These are phyloP conservation scores for Magnusiomyces clavatus DNA, from an alignment of 1,139 yeast genomes.

Conservation along the genomic window DNA sequence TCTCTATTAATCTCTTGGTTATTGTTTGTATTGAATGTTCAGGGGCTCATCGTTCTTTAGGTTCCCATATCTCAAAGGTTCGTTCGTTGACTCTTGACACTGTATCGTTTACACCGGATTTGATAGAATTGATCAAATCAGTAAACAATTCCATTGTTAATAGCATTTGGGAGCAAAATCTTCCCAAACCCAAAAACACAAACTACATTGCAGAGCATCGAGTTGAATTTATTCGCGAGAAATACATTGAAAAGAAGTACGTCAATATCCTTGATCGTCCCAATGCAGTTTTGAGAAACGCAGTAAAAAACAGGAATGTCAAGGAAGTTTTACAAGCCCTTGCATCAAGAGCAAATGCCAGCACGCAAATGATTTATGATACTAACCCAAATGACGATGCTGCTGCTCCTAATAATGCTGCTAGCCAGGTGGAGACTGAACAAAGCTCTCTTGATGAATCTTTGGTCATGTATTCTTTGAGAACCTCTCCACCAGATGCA, in stretches of 20 bases:
- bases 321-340: constrained; percentile 30
- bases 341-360: constrained; percentile 37
- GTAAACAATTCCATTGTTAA: constrained; percentile 63
- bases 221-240: constrained; percentile 32
- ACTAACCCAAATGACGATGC: constrained; percentile 18
- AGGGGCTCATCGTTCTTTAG: constrained; percentile 91
- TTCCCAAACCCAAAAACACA: constrained; percentile 41
- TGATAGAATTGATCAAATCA: constrained; percentile 48
- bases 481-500: constrained; percentile 21
- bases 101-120: constrained; percentile 52
- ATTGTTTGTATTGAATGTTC: constrained; percentile 83
- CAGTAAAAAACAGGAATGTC: constrained; percentile 30
- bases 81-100: constrained; percentile 37
- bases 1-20: constrained; percentile 66
- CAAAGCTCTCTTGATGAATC: constrained; percentile 19
- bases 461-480: constrained; percentile 26
- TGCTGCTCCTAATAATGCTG: not conserved
- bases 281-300: constrained; percentile 30
- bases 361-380: constrained; percentile 18
- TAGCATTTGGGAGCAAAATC: constrained; percentile 43
- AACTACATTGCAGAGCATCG: constrained; percentile 30
- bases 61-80: constrained; percentile 60
- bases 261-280: constrained; percentile 31
- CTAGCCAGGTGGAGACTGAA: not conserved
- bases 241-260: constrained; percentile 36